phyloP scores from a whole-genome alignment of 768 basidiomycete species.

The Lactarius sp. region DNA sequence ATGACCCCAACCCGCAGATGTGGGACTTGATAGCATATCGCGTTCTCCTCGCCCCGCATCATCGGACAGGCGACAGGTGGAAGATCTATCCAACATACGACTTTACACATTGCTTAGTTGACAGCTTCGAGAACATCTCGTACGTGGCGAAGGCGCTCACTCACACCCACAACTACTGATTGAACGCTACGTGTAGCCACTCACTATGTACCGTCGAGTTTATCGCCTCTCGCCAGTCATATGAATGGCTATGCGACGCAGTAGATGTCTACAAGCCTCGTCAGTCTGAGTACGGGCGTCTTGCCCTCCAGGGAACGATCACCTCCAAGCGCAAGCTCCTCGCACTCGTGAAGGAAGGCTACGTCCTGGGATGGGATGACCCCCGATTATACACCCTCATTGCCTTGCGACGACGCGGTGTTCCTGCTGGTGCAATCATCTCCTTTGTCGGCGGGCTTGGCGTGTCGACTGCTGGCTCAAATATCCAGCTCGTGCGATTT shows the following conservation, averaged over 20 bases:
- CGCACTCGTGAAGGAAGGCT: conserved; percentile 75
- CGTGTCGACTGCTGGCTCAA: conserved; percentile 78
- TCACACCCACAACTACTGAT: not conserved
- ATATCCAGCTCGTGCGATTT: conserved; percentile 84
- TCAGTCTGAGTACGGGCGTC: conserved; percentile 93
- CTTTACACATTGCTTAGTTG: conserved; percentile 96
- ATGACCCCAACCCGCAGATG: conserved; percentile 95
- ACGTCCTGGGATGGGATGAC: conserved; percentile 95
- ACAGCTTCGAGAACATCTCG: conserved; percentile 99
- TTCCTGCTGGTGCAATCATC: conserved; percentile 94
- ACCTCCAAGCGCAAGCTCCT: conserved; percentile 96
- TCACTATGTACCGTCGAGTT: conserved; percentile 97
- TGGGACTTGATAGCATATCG: conserved; percentile 99
- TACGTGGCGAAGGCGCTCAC: conserved; percentile 41
- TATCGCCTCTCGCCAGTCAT: conserved; percentile 90
- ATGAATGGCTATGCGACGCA: conserved; percentile 98
- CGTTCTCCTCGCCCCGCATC: conserved; percentile 85
- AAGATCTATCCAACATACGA: conserved; percentile 98
- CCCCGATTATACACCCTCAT: conserved; percentile 96
- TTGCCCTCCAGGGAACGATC: conserved; percentile 90
- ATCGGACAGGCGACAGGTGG: conserved; percentile 91
- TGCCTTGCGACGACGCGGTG: conserved; percentile 88
- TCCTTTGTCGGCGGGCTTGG: conserved; percentile 93
- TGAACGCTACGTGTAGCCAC: conserved; percentile 51
- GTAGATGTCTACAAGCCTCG: conserved; percentile 96